Base-by-base conservation (phyloP, 2,329 filamentous ascomycete species). In the Fusarium hainanense region DNA sequence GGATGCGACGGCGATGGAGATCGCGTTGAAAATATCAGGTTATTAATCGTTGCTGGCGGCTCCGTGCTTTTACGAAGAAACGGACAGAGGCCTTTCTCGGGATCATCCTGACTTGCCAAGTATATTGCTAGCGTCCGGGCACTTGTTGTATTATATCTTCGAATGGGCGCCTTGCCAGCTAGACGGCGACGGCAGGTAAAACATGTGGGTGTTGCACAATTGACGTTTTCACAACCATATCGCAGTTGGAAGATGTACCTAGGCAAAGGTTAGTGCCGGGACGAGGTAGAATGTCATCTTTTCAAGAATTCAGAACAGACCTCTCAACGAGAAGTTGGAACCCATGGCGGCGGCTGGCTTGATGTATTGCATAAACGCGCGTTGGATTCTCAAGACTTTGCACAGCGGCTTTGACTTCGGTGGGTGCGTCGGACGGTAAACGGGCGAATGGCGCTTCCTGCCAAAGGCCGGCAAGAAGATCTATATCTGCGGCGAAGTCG, bases 61-160 rank as follows among this genome's bases (percentile, higher is more conserved):
- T 80, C 78, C 51, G 80, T 81, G 2, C 82, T 78, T 7, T 79
- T 77, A 47, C 79, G 79, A 18, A 88, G 77, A 23, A 81, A 77
- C 2, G 85, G 85, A 51, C 93, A 97, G 1, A 97, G 82, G 4
- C 87, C 88, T 61, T 82, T 84, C 67, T 93, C 89, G 0, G 93
- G 89, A 69, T 96, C 89, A 73, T 94, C 92, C 75, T 93, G 90
- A 74, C 91, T 92, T 12, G 93, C 93, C 52, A 97, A 85, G 74
- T 92, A 93, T 58, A 93, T 88, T 14, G 94, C 94, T 32, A 97
- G 81, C 3, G 92, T 93, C 74, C 93, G 88, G 11, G 94, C 93
- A 74, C 93, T 97, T 47, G 93, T 89, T 23, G 91, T 87, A 60
- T 91, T 97, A 74, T 94, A 96, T 74, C 91, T 87, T 65, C 93